phyloP scores from a whole-genome alignment of 495 filamentous ascomycete genomes.

The Penicillium soppii region DNA sequence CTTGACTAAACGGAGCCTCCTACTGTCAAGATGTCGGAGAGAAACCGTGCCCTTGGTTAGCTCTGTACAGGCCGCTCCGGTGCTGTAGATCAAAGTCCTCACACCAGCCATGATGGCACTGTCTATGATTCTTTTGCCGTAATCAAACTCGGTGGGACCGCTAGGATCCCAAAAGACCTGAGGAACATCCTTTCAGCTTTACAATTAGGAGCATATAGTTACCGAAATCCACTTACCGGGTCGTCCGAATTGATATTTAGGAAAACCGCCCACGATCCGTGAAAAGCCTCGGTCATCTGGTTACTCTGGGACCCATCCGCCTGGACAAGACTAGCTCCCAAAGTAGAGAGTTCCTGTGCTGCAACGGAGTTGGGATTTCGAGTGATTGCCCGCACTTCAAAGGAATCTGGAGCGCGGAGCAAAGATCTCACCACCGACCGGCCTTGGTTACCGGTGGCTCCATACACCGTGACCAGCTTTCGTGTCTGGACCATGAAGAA shows the following conservation, averaged over 20 bases:
- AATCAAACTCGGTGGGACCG: neutral
- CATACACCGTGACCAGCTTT: neutral
- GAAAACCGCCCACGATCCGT: neutral
- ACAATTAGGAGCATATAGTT: neutral
- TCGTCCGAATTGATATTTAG: constrained; percentile 1
- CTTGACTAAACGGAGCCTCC: neutral
- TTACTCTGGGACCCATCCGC: neutral
- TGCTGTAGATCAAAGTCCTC: neutral
- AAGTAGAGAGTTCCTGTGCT: neutral
- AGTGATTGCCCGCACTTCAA: neutral
- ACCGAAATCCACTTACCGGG: neutral
- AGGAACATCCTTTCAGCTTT: neutral
- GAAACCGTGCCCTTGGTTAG: neutral
- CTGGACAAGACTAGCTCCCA: neutral
- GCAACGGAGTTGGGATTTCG: neutral
- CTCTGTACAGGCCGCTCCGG: neutral
- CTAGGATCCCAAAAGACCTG: neutral
- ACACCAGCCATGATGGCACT: neutral
- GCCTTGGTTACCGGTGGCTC: neutral
- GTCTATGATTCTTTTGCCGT: neutral
- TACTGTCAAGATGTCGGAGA: neutral
- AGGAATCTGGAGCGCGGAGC: neutral
- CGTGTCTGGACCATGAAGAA: neutral
- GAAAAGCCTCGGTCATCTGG: neutral
- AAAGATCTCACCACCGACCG: neutral